Conservation (phyloP, 192 early-diverging fungal genomes). For the Podila verticillata region DNA sequence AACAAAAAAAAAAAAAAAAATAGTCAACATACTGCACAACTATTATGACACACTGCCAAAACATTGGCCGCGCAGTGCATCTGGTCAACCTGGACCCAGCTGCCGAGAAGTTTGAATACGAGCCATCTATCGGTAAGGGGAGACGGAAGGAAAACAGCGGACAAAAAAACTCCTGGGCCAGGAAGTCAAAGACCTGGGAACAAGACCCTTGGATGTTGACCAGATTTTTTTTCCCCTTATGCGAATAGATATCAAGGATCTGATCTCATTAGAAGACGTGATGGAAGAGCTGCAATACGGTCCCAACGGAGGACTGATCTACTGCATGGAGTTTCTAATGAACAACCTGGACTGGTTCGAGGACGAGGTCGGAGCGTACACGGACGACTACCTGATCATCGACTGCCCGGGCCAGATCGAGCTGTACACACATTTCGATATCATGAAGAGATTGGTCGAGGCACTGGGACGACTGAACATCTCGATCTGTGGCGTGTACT, state of each 20-base stretch:
- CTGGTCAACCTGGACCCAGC: slow-evolving; percentile 98
- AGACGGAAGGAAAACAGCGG: no score
- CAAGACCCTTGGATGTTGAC: not conserved
- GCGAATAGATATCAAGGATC: slow-evolving; percentile 84
- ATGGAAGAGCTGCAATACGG: slow-evolving; percentile 98
- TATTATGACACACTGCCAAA: slow-evolving; percentile 94
- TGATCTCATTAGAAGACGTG: slow-evolving; percentile 98
- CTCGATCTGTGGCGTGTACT: slow-evolving; percentile 92
- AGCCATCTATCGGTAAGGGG: slow-evolving; percentile 78
- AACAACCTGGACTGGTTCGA: slow-evolving; percentile 98
- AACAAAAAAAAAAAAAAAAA: not conserved
- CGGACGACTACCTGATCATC: slow-evolving; percentile 97
- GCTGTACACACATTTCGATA: slow-evolving; percentile 97
- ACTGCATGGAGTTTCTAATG: slow-evolving; percentile 95
- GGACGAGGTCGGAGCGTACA: slow-evolving; percentile 89
- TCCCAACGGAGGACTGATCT: slow-evolving; percentile 97
- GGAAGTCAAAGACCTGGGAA: no score
- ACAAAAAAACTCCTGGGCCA: no score
- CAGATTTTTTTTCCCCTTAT: not conserved
- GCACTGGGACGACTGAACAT: slow-evolving; percentile 78
- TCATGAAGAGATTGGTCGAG: slow-evolving; percentile 87
- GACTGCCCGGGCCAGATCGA: slow-evolving; percentile 99
- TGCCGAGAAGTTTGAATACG: slow-evolving; percentile 95
- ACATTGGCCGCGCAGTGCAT: slow-evolving; percentile 83
- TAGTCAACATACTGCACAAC: slow-evolving; percentile 96